Conservation (phyloP, 495 filamentous ascomycete species). For the Aspergillus nanangensis region DNA sequence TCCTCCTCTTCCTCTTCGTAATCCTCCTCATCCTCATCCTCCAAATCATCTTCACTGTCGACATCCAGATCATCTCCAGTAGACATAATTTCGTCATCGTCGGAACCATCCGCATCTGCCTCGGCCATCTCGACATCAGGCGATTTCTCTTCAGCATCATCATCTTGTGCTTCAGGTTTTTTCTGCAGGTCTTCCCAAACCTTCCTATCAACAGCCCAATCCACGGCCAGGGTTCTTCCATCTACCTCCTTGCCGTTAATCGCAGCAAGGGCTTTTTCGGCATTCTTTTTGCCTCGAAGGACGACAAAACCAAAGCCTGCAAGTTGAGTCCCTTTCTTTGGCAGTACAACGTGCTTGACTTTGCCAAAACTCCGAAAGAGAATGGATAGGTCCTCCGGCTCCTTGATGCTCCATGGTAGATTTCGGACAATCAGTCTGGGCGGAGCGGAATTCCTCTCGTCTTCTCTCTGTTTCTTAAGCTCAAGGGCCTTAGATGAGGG, state of each 20-base stretch:
- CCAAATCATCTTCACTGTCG: constrained; percentile 25
- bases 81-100: constrained; percentile 17
- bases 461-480: constrained; percentile 54
- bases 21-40: constrained; percentile 42
- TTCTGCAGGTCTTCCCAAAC: constrained; percentile 67
- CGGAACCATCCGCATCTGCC: constrained; percentile 20
- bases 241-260: constrained; percentile 90
- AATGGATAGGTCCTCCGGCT: constrained; percentile 66
- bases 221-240: constrained; percentile 81
- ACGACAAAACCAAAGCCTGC: constrained; percentile 92
- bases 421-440: constrained; percentile 93
- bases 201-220: constrained; percentile 93
- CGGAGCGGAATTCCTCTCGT: constrained; percentile 52
- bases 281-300: constrained; percentile 82
- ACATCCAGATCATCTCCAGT: constrained; percentile 25
- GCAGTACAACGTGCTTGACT: constrained; percentile 75
- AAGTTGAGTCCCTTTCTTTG: constrained; percentile 67
- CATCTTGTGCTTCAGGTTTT: constrained; percentile 28
- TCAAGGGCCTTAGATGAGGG: constrained; percentile 42
- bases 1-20: constrained; percentile 49
- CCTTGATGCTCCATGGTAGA: constrained; percentile 92
- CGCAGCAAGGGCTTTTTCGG: constrained; percentile 77
- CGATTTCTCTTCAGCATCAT: constrained; percentile 19
- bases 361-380: constrained; percentile 87
- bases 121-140: constrained; percentile 36